Evolutionary conservation across 192 early-diverging fungal species (phyloP), one percentile per base, ranked within the genome.

Genomic region (Podila minutissima): DNA sequence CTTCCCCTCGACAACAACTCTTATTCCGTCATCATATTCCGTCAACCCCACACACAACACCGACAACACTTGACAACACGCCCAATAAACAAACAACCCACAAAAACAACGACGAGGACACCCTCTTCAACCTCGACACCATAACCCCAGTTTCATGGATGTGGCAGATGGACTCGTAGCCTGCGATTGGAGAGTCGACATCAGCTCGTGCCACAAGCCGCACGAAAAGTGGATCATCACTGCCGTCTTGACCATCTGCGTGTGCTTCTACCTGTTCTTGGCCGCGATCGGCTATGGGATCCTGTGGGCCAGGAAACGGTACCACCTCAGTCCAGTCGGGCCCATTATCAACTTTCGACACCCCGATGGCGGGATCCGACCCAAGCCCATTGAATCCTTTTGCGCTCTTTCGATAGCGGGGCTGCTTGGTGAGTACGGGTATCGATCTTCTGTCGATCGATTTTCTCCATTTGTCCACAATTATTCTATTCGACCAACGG

Each of bases 121-220:
- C 6, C 4, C 41, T 17, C 15, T 15, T 46, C 41, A 13, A 46
- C 41, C 41, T 46, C 41, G 13, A 3, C 41, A 17, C 41, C 41
- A 12, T 17, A 46, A 46, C 41, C 11, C 24, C 57, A 22, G 53
- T 64, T 75, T 33, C 61, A 81, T 81, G 77, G 71, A 81, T 73
- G 77, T 81, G 22, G 67, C 66, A 22, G 53, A 64, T 35, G 74
- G 74, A 65, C 60, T 72, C 26, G 77, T 81, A 53, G 77, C 72
- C 17, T 81, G 77, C 60, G 77, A 81, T 66, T 81, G 77, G 77
- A 67, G 77, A 53, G 77, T 81, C 20, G 77, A 67, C 63, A 81
- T 81, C 46, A 55, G 62, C 37, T 81, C 77, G 22, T 81, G 77
- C 58, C 61, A 57, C 24, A 69, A 53, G 32, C 33, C 32, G 17